phyloP scores from a whole-genome alignment of 2,329 filamentous ascomycete species.

The Colletotrichum sp. region DNA sequence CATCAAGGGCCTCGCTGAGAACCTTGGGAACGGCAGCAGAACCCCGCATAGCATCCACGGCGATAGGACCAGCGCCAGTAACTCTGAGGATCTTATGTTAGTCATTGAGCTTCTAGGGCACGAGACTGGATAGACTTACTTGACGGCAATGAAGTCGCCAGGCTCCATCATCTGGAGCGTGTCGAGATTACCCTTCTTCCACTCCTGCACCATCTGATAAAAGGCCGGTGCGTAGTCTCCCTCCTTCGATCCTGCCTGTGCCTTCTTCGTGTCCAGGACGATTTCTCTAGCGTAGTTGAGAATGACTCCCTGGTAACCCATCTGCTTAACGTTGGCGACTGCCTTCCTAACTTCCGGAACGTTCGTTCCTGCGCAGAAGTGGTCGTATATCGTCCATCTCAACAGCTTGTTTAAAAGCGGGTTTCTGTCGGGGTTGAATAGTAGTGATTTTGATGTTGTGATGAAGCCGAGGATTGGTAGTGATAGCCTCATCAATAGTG shows the following conservation, averaged over 20 bases:
- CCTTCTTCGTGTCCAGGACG: conserved; percentile 60
- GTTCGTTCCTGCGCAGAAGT: conserved; percentile 88
- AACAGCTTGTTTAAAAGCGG: conserved; percentile 71
- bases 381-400: conserved; percentile 85
- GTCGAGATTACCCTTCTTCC: conserved; percentile 76
- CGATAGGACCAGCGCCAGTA: conserved; percentile 79
- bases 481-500: conserved; percentile 7
- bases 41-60: conserved; percentile 69
- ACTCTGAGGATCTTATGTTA: conserved; percentile 53
- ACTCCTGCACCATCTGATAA: conserved; percentile 66
- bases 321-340: conserved; percentile 67
- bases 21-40: conserved; percentile 65
- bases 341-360: conserved; percentile 70
- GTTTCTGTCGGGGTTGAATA: conserved; percentile 76
- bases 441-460: neutral
- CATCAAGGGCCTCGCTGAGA: conserved; percentile 73
- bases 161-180: conserved; percentile 73
- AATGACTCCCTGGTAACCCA: conserved; percentile 85
- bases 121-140: conserved; percentile 42
- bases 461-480: conserved; percentile 5
- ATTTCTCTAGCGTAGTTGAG: conserved; percentile 86
- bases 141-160: conserved; percentile 70
- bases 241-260: conserved; percentile 52
- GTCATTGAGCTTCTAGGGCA: neutral
- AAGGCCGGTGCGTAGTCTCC: conserved; percentile 32